Evolutionary conservation across 495 filamentous ascomycete genomes (phyloP).

Genomic region (Letharia columbiana): DNA sequence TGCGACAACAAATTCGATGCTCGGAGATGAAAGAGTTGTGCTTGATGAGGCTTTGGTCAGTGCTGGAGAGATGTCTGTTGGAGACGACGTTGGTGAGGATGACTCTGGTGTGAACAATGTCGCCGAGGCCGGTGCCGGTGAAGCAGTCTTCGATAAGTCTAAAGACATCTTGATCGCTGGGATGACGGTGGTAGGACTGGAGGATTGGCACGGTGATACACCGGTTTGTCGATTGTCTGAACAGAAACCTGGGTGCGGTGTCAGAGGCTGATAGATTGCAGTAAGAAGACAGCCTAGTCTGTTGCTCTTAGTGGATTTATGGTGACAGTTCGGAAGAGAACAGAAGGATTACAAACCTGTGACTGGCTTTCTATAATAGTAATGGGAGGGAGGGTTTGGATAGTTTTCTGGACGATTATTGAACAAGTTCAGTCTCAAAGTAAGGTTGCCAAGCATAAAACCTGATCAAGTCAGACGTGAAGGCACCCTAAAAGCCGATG

Average conservation of each 20-base stretch:
- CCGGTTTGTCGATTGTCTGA: background rate
- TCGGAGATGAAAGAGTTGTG: background rate
- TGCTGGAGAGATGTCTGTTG: background rate
- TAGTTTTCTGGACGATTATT: too few relatives aligned
- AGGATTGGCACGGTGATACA: background rate
- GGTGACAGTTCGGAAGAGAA: background rate
- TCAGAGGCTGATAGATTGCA: background rate
- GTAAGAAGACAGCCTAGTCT: background rate
- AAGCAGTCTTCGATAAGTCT: too few relatives aligned
- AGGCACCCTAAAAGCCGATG: background rate
- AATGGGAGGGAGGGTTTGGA: too few relatives aligned
- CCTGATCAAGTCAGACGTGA: background rate
- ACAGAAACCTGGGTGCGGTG: background rate
- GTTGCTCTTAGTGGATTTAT: background rate
- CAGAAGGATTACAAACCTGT: background rate
- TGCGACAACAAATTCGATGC: conserved; percentile 18
- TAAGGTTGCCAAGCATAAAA: background rate
- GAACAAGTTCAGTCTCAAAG: background rate
- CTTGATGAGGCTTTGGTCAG: background rate
- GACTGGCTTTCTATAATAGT: too few relatives aligned
- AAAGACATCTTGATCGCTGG: background rate
- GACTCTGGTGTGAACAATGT: background rate
- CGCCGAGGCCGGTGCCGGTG: background rate
- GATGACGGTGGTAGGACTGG: background rate
- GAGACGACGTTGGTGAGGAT: background rate